Base-by-base conservation (phyloP, 2,329 filamentous ascomycete genomes). In the Ophiostoma himal-ulmi region DNA sequence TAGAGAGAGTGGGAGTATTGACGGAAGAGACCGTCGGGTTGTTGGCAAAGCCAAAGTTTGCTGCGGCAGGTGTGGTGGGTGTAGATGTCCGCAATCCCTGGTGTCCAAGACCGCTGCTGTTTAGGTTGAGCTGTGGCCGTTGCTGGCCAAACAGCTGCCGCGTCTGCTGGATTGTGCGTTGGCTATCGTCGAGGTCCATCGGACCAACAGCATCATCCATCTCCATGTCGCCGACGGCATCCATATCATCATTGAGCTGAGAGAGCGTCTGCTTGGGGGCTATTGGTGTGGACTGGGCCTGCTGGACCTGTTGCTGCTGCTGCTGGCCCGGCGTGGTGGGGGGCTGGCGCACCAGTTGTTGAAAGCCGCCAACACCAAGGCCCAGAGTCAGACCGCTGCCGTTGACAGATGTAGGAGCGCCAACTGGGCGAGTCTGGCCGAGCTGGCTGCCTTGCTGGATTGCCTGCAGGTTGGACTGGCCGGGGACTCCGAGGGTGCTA, bases 1-100 rank as follows among this genome's bases (percentile, higher is more conserved):
- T 92, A 72, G 91, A 91, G 71, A 98, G 85, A 0, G 94, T 96
- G 0, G 94, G 94, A 0, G 94, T 98, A 79, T 97, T 98, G 70
- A 97, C 94, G 3, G 94, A 97, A 3, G 95, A 99, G 22, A 98
- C 94, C 0, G 94, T 97, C 20, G 94, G 94, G 78, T 97, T 97
- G 79, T 96, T 93, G 78, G 93, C 91, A 74, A 96, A 88, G 68
- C 89, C 89, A 76, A 94, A 93, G 75, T 85, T 89, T 66, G 90
- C 87, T 36, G 92, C 85, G 41, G 90, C 89, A 1, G 94, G 94
- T 0, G 94, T 97, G 4, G 91, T 89, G 1, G 94, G 94, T 73
- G 93, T 92, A 5, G 94, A 96, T 11, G 89, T 92, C 71, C 92
- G 90, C 72, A 97, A 86, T 17, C 91, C 93, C 77, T 95, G 89